These are phyloP conservation scores for Hypoxylon rubiginosum DNA, from an alignment of 2,329 filamentous ascomycete species.

Conservation along the genomic window DNA sequence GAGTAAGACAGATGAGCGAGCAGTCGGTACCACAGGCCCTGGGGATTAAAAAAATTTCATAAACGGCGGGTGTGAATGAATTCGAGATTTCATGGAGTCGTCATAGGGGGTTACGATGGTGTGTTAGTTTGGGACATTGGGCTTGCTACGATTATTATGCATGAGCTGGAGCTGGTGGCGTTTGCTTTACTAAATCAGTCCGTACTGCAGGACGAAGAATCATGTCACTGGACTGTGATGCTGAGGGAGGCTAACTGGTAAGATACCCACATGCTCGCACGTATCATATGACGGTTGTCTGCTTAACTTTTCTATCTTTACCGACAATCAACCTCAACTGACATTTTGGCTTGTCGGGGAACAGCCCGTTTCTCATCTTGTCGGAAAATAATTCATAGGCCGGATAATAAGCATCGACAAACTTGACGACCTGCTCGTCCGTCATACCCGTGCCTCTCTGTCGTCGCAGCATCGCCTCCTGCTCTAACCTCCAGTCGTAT, in stretches of 20 bases:
- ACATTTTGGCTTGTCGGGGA: constrained; percentile 62
- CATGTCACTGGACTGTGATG: constrained; percentile 16
- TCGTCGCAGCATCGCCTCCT: constrained; percentile 78
- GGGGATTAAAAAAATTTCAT: constrained; percentile 6
- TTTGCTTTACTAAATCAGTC: constrained; percentile 12
- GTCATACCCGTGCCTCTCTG: constrained; percentile 83
- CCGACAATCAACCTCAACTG: constrained; percentile 75
- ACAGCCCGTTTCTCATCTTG: constrained; percentile 69
- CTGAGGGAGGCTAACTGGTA: constrained; percentile 32
- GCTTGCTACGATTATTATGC: constrained; percentile 25
- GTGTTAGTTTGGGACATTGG: neutral
- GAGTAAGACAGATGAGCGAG: constrained; percentile 45
- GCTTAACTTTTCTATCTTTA: constrained; percentile 70
- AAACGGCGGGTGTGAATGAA: constrained; percentile 17
- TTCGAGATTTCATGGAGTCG: neutral
- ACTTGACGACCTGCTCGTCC: constrained; percentile 80
- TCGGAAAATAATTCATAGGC: constrained; percentile 79
- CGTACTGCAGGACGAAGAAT: constrained; percentile 8
- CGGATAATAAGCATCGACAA: constrained; percentile 78
- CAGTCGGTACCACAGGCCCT: constrained; percentile 11
- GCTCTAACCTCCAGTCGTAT: constrained; percentile 86
- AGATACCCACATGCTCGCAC: constrained; percentile 41
- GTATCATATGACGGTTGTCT: constrained; percentile 65
- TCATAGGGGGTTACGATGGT: neutral
- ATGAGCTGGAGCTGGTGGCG: constrained; percentile 18